phyloP scores from a whole-genome alignment of 331 rosid species.

The Phaseolus coccineus region DNA sequence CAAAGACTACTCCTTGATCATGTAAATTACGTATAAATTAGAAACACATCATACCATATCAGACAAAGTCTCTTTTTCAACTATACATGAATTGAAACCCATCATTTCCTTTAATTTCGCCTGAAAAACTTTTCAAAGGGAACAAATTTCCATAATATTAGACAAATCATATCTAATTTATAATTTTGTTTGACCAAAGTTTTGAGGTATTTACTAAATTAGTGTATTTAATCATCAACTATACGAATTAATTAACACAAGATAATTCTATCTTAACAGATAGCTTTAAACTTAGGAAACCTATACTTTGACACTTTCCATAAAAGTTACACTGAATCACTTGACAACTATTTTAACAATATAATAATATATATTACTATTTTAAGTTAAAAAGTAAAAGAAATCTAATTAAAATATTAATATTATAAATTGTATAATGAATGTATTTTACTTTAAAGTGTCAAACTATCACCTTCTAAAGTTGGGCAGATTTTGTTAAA shows the following conservation, averaged over 20 bases:
- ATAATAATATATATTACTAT: too few species aligned
- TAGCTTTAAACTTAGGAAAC: too few species aligned
- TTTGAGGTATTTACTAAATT: background rate
- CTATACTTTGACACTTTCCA: too few species aligned
- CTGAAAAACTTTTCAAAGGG: too few species aligned
- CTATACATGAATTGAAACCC: background rate
- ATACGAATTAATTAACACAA: background rate
- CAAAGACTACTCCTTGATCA: conserved; percentile 6
- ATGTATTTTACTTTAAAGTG: too few species aligned
- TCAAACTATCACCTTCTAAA: too few species aligned
- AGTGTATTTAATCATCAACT: background rate
- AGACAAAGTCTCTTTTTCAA: background rate
- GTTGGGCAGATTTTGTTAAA: background rate
- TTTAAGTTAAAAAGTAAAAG: too few species aligned
- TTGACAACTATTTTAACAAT: too few species aligned
- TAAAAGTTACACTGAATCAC: too few species aligned
- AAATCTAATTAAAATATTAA: too few species aligned
- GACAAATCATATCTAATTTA: background rate
- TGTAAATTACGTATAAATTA: background rate
- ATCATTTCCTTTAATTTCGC: background rate
- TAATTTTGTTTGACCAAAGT: background rate
- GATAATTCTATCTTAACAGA: background rate
- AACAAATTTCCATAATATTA: background rate
- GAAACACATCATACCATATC: background rate
- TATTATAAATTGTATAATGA: too few species aligned